These are phyloP conservation scores for Nothopassalora personata DNA, from an alignment of 2,329 filamentous ascomycete genomes.

Conservation along the genomic window DNA sequence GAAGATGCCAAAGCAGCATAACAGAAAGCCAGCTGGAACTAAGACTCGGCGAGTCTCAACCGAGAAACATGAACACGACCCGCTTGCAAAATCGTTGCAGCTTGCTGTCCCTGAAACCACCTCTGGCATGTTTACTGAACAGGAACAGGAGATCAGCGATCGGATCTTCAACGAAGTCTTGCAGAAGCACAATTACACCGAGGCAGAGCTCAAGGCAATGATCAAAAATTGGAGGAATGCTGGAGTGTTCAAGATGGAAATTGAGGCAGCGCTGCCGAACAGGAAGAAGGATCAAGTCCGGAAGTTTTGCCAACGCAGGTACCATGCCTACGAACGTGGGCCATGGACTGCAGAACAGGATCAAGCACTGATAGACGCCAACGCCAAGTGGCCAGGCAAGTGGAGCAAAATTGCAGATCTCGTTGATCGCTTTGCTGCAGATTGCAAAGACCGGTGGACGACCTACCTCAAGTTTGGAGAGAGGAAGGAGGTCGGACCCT, in stretches of 20 bases:
- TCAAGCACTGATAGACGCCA: slow-evolving; percentile 45
- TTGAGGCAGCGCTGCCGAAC: slow-evolving; percentile 29
- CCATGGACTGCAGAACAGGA: slow-evolving; percentile 58
- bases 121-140: slow-evolving; percentile 11
- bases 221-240: slow-evolving; percentile 30
- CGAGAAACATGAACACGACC: background rate
- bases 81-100: background rate
- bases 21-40: background rate
- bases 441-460: slow-evolving; percentile 65
- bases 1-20: background rate
- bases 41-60: background rate
- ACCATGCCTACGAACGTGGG: slow-evolving; percentile 58
- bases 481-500: slow-evolving; percentile 49
- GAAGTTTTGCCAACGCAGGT: slow-evolving; percentile 53
- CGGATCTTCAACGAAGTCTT: slow-evolving; percentile 22
- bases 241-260: slow-evolving; percentile 26
- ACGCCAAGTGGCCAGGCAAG: slow-evolving; percentile 47
- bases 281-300: slow-evolving; percentile 34
- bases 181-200: slow-evolving; percentile 11
- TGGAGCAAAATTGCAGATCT: slow-evolving; percentile 60
- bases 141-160: slow-evolving; percentile 26
- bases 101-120: background rate
- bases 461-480: slow-evolving; percentile 60
- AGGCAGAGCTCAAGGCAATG: slow-evolving; percentile 18
- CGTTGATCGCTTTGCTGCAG: slow-evolving; percentile 60